phyloP scores from a whole-genome alignment of 2,329 filamentous ascomycete genomes.

The Orbilia quercus region DNA sequence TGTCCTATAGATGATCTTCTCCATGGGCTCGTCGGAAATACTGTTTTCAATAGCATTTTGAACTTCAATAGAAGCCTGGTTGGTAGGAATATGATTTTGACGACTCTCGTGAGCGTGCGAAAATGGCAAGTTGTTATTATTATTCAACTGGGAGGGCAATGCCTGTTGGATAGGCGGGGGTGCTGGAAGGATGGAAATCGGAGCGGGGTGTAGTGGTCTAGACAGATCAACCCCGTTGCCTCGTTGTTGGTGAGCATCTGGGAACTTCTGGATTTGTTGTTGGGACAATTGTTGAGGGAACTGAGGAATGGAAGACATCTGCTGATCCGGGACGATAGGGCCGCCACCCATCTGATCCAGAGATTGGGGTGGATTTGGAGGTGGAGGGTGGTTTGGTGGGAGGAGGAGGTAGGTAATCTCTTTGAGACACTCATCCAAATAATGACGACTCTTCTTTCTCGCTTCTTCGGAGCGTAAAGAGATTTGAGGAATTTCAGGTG shows the following conservation, averaged over 20 bases:
- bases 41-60: constrained; percentile 25
- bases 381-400: constrained; percentile 72
- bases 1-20: constrained; percentile 70
- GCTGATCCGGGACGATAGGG: constrained; percentile 58
- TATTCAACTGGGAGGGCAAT: constrained; percentile 40
- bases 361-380: constrained; percentile 65
- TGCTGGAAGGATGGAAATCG: constrained; percentile 71
- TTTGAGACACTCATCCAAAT: constrained; percentile 74
- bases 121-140: constrained; percentile 25
- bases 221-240: constrained; percentile 33
- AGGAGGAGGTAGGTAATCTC: constrained; percentile 76
- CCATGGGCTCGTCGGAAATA: constrained; percentile 68
- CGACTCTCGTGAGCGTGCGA: constrained; percentile 39
- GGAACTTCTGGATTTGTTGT: constrained; percentile 71
- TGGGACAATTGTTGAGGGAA: constrained; percentile 68
- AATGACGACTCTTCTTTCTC: constrained; percentile 68
- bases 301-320: constrained; percentile 63
- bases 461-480: constrained; percentile 52
- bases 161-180: constrained; percentile 63
- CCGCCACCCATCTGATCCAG: constrained; percentile 60
- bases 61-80: constrained; percentile 23
- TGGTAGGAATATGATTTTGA: constrained; percentile 29
- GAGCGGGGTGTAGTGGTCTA: constrained; percentile 66
- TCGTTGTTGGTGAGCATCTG: constrained; percentile 66
- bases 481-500: constrained; percentile 40